Evolutionary conservation across 257 asterid genomes (phyloP).

Genomic region (Leonotis leonurus): DNA sequence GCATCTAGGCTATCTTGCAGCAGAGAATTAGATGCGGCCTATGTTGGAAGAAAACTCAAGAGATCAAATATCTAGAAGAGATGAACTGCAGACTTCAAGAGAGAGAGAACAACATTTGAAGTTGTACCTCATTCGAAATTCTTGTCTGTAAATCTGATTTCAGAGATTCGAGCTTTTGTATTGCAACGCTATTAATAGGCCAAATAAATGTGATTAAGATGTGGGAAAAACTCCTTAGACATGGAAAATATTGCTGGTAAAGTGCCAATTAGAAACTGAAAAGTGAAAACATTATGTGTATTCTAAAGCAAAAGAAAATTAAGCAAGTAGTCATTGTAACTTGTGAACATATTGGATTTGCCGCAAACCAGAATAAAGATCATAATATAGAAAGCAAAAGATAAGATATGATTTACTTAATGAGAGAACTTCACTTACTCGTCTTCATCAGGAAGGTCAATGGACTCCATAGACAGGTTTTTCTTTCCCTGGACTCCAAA

Average conservation of each 20-base stretch:
- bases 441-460: conserved; percentile 52
- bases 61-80: conserved; percentile 9
- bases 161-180: conserved; percentile 51
- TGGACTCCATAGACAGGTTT: conserved; percentile 83
- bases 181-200: conserved; percentile 48
- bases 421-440: conserved; percentile 62
- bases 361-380: not conserved
- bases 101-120: conserved; percentile 12
- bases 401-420: conserved; percentile 9
- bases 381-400: not conserved
- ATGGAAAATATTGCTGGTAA: too few relatives aligned
- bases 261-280: too few relatives aligned
- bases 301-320: too few relatives aligned
- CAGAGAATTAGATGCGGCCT: conserved; percentile 51
- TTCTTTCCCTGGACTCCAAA: conserved; percentile 64
- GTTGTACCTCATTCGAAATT: conserved; percentile 59
- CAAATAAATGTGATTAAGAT: too few relatives aligned
- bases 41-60: conserved; percentile 15
- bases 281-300: too few relatives aligned
- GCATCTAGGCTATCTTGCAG: conserved; percentile 56
- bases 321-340: too few relatives aligned
- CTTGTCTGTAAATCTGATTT: conserved; percentile 55
- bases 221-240: too few relatives aligned
- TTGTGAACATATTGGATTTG: too few relatives aligned
- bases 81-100: not conserved